Evolutionary conservation across 495 filamentous ascomycete genomes (phyloP).

Genomic region (Aspergillus baeticus): DNA sequence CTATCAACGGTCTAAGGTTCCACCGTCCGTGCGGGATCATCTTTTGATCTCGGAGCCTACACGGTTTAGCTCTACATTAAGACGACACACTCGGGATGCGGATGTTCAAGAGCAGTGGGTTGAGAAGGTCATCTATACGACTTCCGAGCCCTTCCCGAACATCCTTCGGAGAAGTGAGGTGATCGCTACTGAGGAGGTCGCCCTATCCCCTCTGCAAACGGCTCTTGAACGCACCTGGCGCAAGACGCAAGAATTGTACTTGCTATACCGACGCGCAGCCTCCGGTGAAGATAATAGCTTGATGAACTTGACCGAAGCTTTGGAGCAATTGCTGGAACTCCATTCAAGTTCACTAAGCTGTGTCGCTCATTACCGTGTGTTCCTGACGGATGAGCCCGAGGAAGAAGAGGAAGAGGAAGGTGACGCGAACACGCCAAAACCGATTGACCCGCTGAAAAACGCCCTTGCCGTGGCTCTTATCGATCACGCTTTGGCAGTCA

Average conservation of each 20-base stretch:
- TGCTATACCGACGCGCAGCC: conserved; percentile 69
- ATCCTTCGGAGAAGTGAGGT: conserved; percentile 89
- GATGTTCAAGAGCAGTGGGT: conserved; percentile 69
- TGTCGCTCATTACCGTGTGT: conserved; percentile 70
- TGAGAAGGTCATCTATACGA: conserved; percentile 84
- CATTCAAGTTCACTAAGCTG: conserved; percentile 60
- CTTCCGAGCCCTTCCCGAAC: conserved; percentile 85
- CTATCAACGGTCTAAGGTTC: conserved; percentile 82
- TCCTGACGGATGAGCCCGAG: conserved; percentile 57
- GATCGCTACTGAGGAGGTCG: conserved; percentile 60
- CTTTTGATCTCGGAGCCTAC: conserved; percentile 72
- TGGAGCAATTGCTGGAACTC: conserved; percentile 70
- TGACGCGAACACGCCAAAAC: conserved; percentile 24
- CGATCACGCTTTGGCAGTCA: conserved; percentile 85
- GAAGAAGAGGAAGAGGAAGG: conserved; percentile 42
- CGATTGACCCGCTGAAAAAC: conserved; percentile 68
- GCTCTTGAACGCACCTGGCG: conserved; percentile 87
- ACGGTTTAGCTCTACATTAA: conserved; percentile 70
- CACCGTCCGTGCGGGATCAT: conserved; percentile 77
- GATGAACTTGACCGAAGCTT: conserved; percentile 65
- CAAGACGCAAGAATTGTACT: conserved; percentile 81
- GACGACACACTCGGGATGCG: conserved; percentile 61
- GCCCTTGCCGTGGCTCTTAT: conserved; percentile 83
- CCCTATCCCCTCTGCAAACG: conserved; percentile 74
- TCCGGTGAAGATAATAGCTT: conserved; percentile 70